Evolutionary conservation across 2,329 filamentous ascomycete species (phyloP).

Genomic region (Phialophora expanda): DNA sequence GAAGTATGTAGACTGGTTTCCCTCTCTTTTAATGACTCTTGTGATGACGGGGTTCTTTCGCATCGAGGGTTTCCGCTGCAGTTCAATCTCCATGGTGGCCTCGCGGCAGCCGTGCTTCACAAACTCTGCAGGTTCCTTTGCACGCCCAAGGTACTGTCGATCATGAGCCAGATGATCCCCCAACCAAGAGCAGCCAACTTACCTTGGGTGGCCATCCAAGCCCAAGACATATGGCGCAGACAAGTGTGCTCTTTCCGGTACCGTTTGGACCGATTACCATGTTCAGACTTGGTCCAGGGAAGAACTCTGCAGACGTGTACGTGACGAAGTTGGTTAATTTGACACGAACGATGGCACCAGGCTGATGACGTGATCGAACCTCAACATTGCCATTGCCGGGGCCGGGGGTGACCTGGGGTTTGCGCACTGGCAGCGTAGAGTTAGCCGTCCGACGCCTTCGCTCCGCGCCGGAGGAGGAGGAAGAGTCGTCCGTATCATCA

Average conservation of each 20-base stretch:
- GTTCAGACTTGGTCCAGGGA: constrained; percentile 88
- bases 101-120: constrained; percentile 84
- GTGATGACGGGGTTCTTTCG: constrained; percentile 73
- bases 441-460: not conserved
- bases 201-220: constrained; percentile 77
- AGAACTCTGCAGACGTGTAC: constrained; percentile 89
- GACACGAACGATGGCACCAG: constrained; percentile 88
- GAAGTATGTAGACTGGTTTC: constrained; percentile 79
- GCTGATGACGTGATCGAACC: constrained; percentile 53
- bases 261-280: constrained; percentile 99
- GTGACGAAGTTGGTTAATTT: constrained; percentile 90
- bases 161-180: constrained; percentile 16
- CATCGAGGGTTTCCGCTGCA: constrained; percentile 60
- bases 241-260: constrained; percentile 94
- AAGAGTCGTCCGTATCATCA: constrained; percentile 11
- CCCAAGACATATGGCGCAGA: constrained; percentile 94
- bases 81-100: constrained; percentile 87
- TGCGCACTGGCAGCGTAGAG: not conserved
- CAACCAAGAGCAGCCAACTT: constrained; percentile 37
- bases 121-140: constrained; percentile 83
- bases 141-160: constrained; percentile 74
- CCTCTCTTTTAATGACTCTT: constrained; percentile 78
- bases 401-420: constrained; percentile 3
- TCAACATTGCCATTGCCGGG: not conserved
- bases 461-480: constrained; percentile 3